Conservation (phyloP, 352 stramenopile genomes). For the Phytophthora cajani region DNA sequence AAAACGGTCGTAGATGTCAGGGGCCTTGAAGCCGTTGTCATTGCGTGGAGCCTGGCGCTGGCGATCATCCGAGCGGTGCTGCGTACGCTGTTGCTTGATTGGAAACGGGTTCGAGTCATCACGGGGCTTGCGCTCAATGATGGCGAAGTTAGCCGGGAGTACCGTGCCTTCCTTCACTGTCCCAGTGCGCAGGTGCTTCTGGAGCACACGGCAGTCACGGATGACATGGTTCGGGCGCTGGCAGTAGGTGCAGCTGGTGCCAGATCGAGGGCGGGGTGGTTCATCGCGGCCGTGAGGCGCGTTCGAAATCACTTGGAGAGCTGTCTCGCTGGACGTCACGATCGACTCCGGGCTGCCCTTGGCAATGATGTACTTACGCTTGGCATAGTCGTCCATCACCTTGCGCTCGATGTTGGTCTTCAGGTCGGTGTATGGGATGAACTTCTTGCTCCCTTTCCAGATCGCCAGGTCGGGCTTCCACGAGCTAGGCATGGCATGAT, state of each 20-base stretch:
- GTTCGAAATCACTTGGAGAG: not conserved
- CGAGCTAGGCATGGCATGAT: constrained; percentile 14
- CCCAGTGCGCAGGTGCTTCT: constrained; percentile 10
- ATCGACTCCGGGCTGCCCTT: not conserved
- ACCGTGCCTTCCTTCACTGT: constrained; percentile 20
- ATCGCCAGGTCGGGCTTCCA: constrained; percentile 16
- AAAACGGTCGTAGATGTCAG: constrained; percentile 6
- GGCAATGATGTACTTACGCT: not conserved
- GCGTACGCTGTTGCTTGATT: not conserved
- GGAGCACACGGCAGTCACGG: constrained; percentile 19
- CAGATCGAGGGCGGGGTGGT: too few species aligned
- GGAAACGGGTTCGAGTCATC: too few species aligned
- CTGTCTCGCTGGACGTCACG: not conserved
- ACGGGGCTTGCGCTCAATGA: too few species aligned
- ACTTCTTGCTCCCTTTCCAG: constrained; percentile 19
- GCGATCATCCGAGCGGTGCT: not conserved
- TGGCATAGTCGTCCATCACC: too few species aligned
- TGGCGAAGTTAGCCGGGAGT: constrained; percentile 13
- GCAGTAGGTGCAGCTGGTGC: constrained; percentile 9
- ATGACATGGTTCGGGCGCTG: constrained; percentile 6
- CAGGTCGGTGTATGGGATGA: constrained; percentile 17
- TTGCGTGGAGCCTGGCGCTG: not conserved
- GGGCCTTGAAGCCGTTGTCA: not conserved
- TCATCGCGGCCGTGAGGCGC: not conserved
- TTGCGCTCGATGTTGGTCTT: constrained; percentile 21